Base-by-base conservation (phyloP, 345 rosid species). In the Murraya paniculata region DNA sequence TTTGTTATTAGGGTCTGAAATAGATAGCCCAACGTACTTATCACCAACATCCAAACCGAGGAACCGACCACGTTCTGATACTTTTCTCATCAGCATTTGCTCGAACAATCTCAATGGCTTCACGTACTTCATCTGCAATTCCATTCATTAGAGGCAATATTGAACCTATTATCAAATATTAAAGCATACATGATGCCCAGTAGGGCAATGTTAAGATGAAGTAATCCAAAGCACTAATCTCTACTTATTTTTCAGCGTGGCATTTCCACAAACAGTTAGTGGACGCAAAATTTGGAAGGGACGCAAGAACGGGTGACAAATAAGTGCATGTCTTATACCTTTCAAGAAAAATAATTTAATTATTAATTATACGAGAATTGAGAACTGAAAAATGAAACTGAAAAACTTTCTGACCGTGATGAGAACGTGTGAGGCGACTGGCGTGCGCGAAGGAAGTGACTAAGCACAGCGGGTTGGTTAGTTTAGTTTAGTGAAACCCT, bases 1-100 rank as follows among this genome's bases (percentile, higher is more conserved):
- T 79, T 75, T 82, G 59, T 90, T 88, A 0, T 48, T 58, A 11
- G 81, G 72, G 84, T 94, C 97, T 2, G 92, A 94, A 38, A 94
- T 72, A 39, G 98, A 90, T 69, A 96, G 78, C 0, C 99, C 99
- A 27, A 96, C 94, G 77, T 91, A 94, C 82, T 91, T 92, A 75
- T 91, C 94, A 6, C 97, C 97, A 8, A 96, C 93, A 83, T 94
- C 98, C 88, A 96, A 88, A 27, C 97, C 97, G 10, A 91, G 97
- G 55, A 86, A 84, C 76, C 94, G 84, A 31, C 86, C 87, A 61
- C 76, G 66, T 72, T 79, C 74, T 69, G 61, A 48, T 30, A 74
- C 79, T 72, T 82, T 81, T 31, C 83, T 50, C 88, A 85, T 87
- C 71, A 83, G 22, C 79, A 91, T 77, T 25, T 88, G 88, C 21